Evolutionary conservation across 352 stramenopile species (phyloP).

Genomic region (Globisporangium ultimum): DNA sequence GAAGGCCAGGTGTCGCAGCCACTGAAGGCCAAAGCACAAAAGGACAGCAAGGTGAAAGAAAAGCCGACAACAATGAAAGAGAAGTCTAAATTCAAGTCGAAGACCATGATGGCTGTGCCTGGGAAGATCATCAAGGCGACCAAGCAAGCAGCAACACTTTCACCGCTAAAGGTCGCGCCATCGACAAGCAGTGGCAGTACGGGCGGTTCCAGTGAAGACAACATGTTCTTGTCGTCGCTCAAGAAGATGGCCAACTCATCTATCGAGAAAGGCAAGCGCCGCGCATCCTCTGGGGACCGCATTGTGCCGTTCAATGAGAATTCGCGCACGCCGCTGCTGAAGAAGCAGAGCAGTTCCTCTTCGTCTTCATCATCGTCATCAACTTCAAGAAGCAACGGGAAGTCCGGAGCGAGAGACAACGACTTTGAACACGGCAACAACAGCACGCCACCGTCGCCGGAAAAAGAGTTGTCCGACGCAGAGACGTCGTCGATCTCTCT

Average conservation of each 20-base stretch:
- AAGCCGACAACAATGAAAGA: constrained; percentile 16
- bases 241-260: constrained; percentile 28
- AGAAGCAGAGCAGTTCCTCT: constrained; percentile 30
- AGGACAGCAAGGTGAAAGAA: constrained; percentile 12
- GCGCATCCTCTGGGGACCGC: constrained; percentile 15
- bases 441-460: constrained; percentile 30
- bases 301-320: constrained; percentile 43
- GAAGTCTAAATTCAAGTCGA: constrained; percentile 20
- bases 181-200: not conserved
- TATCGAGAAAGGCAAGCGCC: constrained; percentile 27
- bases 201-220: not conserved
- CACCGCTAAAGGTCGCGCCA: constrained; percentile 7
- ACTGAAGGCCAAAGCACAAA: not conserved
- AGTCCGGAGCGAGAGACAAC: constrained; percentile 8
- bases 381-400: not conserved
- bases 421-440: constrained; percentile 42
- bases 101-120: constrained; percentile 32
- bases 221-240: constrained; percentile 18
- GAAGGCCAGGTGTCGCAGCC: constrained; percentile 8
- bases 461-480: constrained; percentile 23
- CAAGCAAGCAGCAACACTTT: constrained; percentile 17
- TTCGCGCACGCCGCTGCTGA: constrained; percentile 42
- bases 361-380: too few relatives aligned
- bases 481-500: constrained; percentile 5
- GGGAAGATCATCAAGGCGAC: constrained; percentile 41